phyloP scores from a whole-genome alignment of 768 basidiomycete species.

The Boletellus emodensis region DNA sequence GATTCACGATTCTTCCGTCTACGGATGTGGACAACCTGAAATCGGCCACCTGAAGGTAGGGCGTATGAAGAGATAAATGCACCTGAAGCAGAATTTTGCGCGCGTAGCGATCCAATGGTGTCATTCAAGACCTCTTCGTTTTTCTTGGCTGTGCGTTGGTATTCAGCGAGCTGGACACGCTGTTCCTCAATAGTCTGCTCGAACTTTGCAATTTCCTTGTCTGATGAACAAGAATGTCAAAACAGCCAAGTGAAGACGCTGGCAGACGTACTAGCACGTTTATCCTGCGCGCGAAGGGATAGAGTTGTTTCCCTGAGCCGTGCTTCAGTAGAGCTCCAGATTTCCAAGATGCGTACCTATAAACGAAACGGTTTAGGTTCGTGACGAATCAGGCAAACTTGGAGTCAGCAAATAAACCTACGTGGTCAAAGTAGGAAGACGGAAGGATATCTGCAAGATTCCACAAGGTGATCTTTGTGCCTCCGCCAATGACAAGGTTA shows the following conservation, averaged over 20 bases:
- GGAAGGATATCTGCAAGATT: constrained; percentile 1
- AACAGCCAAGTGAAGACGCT: not conserved
- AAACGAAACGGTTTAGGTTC: not conserved
- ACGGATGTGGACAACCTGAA: no score
- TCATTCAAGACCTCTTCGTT: not conserved
- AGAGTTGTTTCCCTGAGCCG: not conserved
- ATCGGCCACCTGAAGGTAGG: not conserved
- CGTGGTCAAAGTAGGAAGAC: not conserved
- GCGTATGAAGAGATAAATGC: not conserved
- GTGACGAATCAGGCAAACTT: no score
- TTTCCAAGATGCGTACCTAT: not conserved
- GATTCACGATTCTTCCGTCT: no score
- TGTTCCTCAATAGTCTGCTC: not conserved
- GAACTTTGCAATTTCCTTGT: not conserved
- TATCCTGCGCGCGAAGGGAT: not conserved
- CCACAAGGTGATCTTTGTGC: not conserved
- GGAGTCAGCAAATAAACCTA: not conserved
- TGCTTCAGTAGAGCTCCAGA: not conserved
- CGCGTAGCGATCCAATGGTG: not conserved
- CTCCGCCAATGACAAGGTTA: not conserved
- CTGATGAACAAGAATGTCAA: not conserved
- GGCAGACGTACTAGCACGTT: not conserved
- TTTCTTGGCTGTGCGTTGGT: not conserved
- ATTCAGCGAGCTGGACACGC: not conserved
- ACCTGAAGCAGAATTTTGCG: not conserved